Conservation (phyloP, 2,329 filamentous ascomycete species). For the Dothideomycetidae sp. region DNA sequence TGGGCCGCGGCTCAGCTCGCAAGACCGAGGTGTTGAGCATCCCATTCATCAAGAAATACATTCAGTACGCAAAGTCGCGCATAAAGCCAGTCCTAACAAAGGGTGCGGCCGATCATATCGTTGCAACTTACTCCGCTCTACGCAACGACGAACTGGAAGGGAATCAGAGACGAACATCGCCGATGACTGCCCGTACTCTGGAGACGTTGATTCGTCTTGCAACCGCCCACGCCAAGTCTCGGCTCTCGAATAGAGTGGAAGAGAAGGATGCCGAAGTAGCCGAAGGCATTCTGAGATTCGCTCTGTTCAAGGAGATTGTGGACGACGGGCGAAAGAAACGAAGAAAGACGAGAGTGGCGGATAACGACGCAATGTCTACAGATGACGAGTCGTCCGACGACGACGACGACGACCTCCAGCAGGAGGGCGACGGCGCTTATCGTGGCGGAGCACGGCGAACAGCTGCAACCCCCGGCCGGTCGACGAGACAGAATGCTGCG, state of each 20-base stretch:
- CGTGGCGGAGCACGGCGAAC: constrained; percentile 15
- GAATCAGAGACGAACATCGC: constrained; percentile 83
- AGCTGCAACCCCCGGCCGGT: constrained; percentile 14
- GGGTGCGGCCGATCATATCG: constrained; percentile 81
- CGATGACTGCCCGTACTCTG: constrained; percentile 90
- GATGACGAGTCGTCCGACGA: constrained; percentile 45
- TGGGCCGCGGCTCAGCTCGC: constrained; percentile 58
- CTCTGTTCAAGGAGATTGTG: constrained; percentile 91
- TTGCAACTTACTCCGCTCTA: constrained; percentile 77
- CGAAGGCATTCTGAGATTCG: constrained; percentile 81
- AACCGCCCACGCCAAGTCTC: constrained; percentile 86
- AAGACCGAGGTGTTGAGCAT: constrained; percentile 85
- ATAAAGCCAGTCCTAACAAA: constrained; percentile 83
- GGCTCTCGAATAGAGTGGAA: constrained; percentile 76
- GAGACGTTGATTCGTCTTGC: constrained; percentile 97
- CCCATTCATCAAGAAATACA: constrained; percentile 98
- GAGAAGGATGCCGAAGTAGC: constrained; percentile 78
- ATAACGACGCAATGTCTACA: constrained; percentile 40
- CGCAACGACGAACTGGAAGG: constrained; percentile 93
- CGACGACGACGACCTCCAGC: constrained; percentile 44
- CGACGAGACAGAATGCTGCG: constrained; percentile 14
- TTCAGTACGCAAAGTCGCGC: constrained; percentile 90
- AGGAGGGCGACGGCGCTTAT: constrained; percentile 22
- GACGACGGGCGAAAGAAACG: constrained; percentile 67
- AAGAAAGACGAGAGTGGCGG: constrained; percentile 54